These are phyloP conservation scores for Aphanomyces stellatus DNA, from an alignment of 352 stramenopile species.

Conservation along the genomic window DNA sequence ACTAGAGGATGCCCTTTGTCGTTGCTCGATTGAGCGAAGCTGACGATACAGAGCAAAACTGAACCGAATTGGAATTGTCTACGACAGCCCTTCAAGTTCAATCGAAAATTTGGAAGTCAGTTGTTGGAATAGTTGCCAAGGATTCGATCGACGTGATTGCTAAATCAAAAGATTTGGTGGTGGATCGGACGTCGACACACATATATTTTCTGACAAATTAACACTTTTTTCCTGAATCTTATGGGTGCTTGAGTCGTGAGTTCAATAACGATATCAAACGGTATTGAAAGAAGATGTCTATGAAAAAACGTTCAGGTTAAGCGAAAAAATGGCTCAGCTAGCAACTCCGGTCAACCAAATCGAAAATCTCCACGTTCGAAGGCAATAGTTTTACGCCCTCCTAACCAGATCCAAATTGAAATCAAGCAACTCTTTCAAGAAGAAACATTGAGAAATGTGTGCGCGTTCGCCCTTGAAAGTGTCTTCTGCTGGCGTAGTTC, in stretches of 20 bases:
- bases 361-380: slow-evolving; percentile 17
- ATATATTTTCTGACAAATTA: slow-evolving; percentile 32
- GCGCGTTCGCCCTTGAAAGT: slow-evolving; percentile 23
- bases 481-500: slow-evolving; percentile 29
- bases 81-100: slow-evolving; percentile 24
- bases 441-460: slow-evolving; percentile 21
- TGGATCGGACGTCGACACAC: slow-evolving; percentile 26
- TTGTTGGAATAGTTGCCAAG: slow-evolving; percentile 27
- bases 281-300: slow-evolving; percentile 22
- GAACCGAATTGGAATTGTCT: slow-evolving; percentile 18
- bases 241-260: slow-evolving; percentile 24
- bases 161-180: slow-evolving; percentile 28
- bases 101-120: slow-evolving; percentile 28
- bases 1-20: too few species aligned
- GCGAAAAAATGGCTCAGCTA: slow-evolving; percentile 11
- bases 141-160: slow-evolving; percentile 22
- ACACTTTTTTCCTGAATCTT: slow-evolving; percentile 27
- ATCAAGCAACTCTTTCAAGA: slow-evolving; percentile 20
- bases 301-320: slow-evolving; percentile 23
- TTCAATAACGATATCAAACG: slow-evolving; percentile 28
- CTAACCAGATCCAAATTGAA: slow-evolving; percentile 15
- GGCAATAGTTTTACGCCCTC: slow-evolving; percentile 21
- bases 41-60: neutral
- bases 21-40: too few species aligned
- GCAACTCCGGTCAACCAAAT: neutral